phyloP scores from a whole-genome alignment of 2,329 filamentous ascomycete genomes.

The Colletotrichum trifolii region DNA sequence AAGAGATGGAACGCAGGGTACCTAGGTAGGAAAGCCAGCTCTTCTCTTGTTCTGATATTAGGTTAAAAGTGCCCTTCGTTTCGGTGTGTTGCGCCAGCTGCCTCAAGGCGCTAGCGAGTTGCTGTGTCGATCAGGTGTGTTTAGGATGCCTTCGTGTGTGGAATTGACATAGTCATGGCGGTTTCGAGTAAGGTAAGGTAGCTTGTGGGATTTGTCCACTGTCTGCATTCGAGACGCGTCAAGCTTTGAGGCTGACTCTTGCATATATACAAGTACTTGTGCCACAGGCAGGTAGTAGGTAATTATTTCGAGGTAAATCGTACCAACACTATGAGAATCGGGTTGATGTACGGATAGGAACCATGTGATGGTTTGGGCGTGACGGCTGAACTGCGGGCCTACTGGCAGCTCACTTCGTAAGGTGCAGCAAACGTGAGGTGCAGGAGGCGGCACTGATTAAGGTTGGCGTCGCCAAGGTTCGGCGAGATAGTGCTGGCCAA shows the following conservation, averaged over 20 bases:
- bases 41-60: slow-evolving; percentile 8
- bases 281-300: too few relatives aligned
- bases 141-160: too few relatives aligned
- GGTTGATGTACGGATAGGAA: neutral
- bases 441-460: neutral
- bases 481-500: slow-evolving; percentile 7
- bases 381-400: too few relatives aligned
- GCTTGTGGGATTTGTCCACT: neutral
- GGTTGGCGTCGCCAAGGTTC: slow-evolving; percentile 13
- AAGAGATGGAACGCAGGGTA: slow-evolving; percentile 10
- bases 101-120: slow-evolving; percentile 18
- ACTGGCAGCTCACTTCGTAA: too few relatives aligned
- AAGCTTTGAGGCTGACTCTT: too few relatives aligned
- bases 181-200: neutral
- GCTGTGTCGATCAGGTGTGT: slow-evolving; percentile 7
- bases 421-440: too few relatives aligned
- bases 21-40: too few relatives aligned
- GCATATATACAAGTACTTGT: too few relatives aligned
- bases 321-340: neutral
- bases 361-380: too few relatives aligned
- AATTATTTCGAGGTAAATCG: neutral
- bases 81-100: slow-evolving; percentile 28
- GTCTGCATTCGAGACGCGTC: too few relatives aligned
- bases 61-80: slow-evolving; percentile 12
- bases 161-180: too few relatives aligned